phyloP scores from a whole-genome alignment of 352 stramenopile species.

The Pseudoperonospora humuli region DNA sequence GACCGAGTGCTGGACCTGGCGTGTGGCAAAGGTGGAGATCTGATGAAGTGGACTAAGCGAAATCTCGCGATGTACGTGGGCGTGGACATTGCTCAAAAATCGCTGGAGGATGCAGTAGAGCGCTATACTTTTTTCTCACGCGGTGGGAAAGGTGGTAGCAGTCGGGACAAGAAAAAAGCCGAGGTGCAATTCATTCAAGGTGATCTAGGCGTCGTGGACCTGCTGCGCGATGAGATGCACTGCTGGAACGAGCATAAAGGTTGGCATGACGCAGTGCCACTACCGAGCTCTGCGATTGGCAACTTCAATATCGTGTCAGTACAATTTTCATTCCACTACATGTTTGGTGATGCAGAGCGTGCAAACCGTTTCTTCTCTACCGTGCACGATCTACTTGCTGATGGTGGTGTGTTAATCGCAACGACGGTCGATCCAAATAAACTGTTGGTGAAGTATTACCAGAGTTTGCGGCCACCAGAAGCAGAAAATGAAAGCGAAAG shows the following conservation, averaged over 20 bases:
- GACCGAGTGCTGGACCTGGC: conserved; percentile 95
- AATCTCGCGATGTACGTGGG: conserved; percentile 93
- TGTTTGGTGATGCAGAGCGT: conserved; percentile 91
- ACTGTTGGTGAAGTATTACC: conserved; percentile 81
- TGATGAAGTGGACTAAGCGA: conserved; percentile 94
- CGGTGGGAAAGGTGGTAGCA: conserved; percentile 13
- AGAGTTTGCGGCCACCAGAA: conserved; percentile 37
- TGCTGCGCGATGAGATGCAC: conserved; percentile 54
- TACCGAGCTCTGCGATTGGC: conserved; percentile 23
- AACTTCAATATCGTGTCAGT: conserved; percentile 96
- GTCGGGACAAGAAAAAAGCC: conserved; percentile 40
- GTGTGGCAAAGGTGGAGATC: conserved; percentile 97
- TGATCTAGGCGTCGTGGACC: conserved; percentile 61
- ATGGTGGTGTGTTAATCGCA: conserved; percentile 92
- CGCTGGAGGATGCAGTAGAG: conserved; percentile 90
- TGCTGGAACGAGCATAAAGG: conserved; percentile 58
- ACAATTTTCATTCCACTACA: conserved; percentile 99
- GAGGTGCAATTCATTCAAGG: conserved; percentile 76
- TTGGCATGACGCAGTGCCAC: conserved; percentile 52
- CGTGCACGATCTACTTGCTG: conserved; percentile 85
- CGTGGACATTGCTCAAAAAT: conserved; percentile 96
- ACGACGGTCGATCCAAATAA: conserved; percentile 96
- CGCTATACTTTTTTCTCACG: conserved; percentile 68
- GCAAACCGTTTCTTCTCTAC: conserved; percentile 92
- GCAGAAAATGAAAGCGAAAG: conserved; percentile 15